Evolutionary conservation across 208 protist species (phyloP).

Genomic region (Angomonas deanei): DNA sequence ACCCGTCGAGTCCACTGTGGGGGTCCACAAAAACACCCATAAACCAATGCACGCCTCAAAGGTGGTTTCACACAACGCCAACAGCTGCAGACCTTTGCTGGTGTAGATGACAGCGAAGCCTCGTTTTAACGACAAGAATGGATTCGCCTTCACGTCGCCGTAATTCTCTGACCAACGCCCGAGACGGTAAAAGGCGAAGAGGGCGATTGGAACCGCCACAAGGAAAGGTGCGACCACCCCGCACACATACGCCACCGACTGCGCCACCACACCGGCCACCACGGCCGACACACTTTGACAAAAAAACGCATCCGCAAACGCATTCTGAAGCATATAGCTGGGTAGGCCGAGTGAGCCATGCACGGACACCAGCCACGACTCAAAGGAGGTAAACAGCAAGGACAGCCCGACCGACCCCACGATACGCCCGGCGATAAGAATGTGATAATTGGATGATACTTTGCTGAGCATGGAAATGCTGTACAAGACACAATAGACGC

Average conservation of each 20-base stretch:
- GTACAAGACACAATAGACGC: constrained; percentile 38
- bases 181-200: constrained; percentile 15
- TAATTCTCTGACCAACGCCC: constrained; percentile 78
- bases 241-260: constrained; percentile 12
- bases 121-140: constrained; percentile 9
- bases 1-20: constrained; percentile 20
- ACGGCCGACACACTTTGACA: constrained; percentile 75
- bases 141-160: constrained; percentile 21
- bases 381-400: constrained; percentile 85
- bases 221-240: constrained; percentile 43
- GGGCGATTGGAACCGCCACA: constrained; percentile 22
- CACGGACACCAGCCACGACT: constrained; percentile 89
- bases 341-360: constrained; percentile 30
- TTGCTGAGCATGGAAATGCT: constrained; percentile 28
- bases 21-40: constrained; percentile 89
- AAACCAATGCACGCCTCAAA: constrained; percentile 86
- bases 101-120: constrained; percentile 6
- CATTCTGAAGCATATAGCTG: constrained; percentile 24
- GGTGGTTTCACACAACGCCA: constrained; percentile 60
- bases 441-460: constrained; percentile 15
- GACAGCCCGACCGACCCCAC: constrained; percentile 78
- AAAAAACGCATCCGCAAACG: constrained; percentile 51
- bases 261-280: constrained; percentile 48
- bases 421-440: constrained; percentile 69
- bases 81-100: constrained; percentile 13